phyloP scores from a whole-genome alignment of 345 rosid species.

The Aquilaria yunnanensis region DNA sequence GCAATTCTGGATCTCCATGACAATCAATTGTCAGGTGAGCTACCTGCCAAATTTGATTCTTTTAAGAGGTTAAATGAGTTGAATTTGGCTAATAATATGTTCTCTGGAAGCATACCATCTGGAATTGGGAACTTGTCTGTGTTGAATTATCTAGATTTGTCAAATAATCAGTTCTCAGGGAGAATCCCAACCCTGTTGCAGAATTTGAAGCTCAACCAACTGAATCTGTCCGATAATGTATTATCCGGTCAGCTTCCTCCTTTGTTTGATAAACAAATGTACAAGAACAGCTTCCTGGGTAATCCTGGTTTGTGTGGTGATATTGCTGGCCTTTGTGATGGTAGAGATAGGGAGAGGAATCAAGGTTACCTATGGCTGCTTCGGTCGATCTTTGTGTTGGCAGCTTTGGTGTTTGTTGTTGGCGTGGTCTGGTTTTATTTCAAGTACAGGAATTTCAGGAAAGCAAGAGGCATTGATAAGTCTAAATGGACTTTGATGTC shows the following conservation, averaged over 20 bases:
- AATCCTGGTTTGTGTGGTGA: conserved; percentile 83
- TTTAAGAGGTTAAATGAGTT: conserved; percentile 88
- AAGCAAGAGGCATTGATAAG: conserved; percentile 58
- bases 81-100: conserved; percentile 50
- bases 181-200: conserved; percentile 61
- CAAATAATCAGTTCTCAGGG: conserved; percentile 60
- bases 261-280: conserved; percentile 50
- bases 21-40: conserved; percentile 63
- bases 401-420: conserved; percentile 52
- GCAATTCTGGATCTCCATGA: conserved; percentile 71
- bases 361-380: conserved; percentile 72
- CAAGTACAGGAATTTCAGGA: conserved; percentile 66
- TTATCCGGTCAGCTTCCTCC: conserved; percentile 73
- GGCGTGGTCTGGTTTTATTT: conserved; percentile 81
- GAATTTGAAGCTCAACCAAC: conserved; percentile 84
- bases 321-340: conserved; percentile 56
- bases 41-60: conserved; percentile 47
- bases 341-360: conserved; percentile 34
- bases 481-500: conserved; percentile 97
- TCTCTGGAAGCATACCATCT: conserved; percentile 61
- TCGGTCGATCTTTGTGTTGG: conserved; percentile 61
- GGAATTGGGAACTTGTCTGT: conserved; percentile 64
- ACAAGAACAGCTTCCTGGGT: conserved; percentile 62
- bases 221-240: conserved; percentile 70
- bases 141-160: conserved; percentile 89